Evolutionary conservation across 2,329 filamentous ascomycete species (phyloP).

Genomic region (Microdochium bolleyi): DNA sequence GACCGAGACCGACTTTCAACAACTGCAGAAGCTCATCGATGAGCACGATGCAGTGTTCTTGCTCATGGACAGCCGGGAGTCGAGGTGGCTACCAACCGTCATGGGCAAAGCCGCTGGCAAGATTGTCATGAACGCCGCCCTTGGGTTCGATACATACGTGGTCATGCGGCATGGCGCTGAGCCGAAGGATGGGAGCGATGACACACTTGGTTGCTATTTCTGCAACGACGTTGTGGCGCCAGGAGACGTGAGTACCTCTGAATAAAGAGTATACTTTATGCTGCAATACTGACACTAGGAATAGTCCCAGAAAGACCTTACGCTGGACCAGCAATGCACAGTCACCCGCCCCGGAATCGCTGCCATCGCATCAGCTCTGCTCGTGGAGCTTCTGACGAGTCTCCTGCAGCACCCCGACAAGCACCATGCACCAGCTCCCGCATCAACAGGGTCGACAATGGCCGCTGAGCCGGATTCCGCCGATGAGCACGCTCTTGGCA

Average conservation of each 20-base stretch:
- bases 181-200: conserved; percentile 42
- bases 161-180: conserved; percentile 90
- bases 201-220: conserved; percentile 89
- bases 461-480: conserved; percentile 40
- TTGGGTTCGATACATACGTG: conserved; percentile 94
- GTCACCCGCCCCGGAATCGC: conserved; percentile 91
- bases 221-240: conserved; percentile 97
- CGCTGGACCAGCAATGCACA: conserved; percentile 95
- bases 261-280: not conserved
- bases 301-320: conserved; percentile 87
- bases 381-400: conserved; percentile 85
- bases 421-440: conserved; percentile 52
- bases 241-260: conserved; percentile 62
- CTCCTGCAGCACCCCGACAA: conserved; percentile 78
- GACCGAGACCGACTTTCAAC: conserved; percentile 66
- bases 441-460: conserved; percentile 24
- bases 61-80: conserved; percentile 95
- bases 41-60: conserved; percentile 89
- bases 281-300: conserved; percentile 11
- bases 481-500: conserved; percentile 52
- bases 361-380: conserved; percentile 80
- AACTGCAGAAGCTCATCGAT: conserved; percentile 65
- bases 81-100: conserved; percentile 88
- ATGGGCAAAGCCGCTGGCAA: conserved; percentile 92
- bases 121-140: conserved; percentile 91